Percentiles rank a stretch among this genome's conserved stretches.
These are phyloP conservation scores for Penicillium cataractarum DNA, from an alignment of 495 filamentous ascomycete species.

Conservation along the genomic window DNA sequence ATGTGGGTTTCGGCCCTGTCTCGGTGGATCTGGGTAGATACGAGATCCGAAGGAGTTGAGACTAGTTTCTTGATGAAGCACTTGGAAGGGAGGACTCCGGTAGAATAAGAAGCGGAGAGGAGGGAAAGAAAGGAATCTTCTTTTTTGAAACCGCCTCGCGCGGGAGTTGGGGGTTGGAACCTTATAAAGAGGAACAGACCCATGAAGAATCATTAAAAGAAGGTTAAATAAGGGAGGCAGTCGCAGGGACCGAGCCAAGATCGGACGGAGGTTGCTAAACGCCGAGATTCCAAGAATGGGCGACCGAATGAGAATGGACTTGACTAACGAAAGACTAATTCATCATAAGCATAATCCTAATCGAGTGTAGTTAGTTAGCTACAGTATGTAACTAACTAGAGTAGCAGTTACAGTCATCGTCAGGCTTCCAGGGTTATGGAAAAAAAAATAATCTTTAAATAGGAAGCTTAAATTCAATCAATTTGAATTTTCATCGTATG, in stretches of 20 bases:
- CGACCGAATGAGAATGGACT: conserved; percentile 12
- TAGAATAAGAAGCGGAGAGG: conserved; percentile 8
- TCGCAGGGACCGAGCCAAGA: conserved; percentile 26
- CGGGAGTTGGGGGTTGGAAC: conserved; percentile 17
- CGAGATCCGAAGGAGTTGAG: conserved; percentile 6
- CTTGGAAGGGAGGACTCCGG: neutral
- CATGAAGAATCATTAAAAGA: conserved; percentile 32
- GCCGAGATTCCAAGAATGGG: conserved; percentile 31
- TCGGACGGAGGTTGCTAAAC: conserved; percentile 36
- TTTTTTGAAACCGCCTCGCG: conserved; percentile 5
- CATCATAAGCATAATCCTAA: neutral
- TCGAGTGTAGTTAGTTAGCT: too few relatives aligned
- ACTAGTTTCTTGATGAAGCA: neutral
- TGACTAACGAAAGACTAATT: neutral
- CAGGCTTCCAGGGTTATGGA: conserved; percentile 2
- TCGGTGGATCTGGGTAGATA: conserved; percentile 18
- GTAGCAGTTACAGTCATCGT: neutral
- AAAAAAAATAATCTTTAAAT: conserved; percentile 12
- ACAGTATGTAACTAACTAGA: neutral
- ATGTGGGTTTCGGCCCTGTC: conserved; percentile 25
- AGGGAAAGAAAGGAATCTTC: conserved; percentile 7
- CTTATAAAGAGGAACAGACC: conserved; percentile 14
- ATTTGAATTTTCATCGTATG: conserved; percentile 7
- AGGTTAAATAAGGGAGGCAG: conserved; percentile 39
- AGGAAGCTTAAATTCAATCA: conserved; percentile 9